Percentiles rank a stretch among this genome's conserved stretches.
These are phyloP conservation scores for Exophiala aquamarina DNA, from an alignment of 2,329 filamentous ascomycete genomes.

Conservation along the genomic window DNA sequence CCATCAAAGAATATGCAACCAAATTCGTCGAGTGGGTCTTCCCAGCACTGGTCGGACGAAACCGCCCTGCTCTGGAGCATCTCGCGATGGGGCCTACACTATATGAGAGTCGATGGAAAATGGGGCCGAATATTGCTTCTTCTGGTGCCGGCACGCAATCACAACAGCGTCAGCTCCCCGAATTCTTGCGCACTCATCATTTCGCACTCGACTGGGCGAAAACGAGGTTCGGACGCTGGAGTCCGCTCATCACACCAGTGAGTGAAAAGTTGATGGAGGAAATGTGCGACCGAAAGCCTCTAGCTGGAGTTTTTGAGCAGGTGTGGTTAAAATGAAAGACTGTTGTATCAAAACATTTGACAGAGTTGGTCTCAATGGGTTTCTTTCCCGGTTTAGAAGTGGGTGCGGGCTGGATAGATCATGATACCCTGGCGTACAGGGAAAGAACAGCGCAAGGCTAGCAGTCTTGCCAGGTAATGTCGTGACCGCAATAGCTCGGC, in stretches of 20 bases:
- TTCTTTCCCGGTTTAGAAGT: too few relatives aligned
- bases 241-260: conserved; percentile 26
- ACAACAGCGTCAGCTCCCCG: conserved; percentile 14
- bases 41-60: conserved; percentile 16
- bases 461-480: too few relatives aligned
- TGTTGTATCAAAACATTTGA: too few relatives aligned
- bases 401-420: too few relatives aligned
- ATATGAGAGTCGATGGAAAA: conserved; percentile 27
- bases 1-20: conserved; percentile 28
- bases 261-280: conserved; percentile 28
- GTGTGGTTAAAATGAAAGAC: conserved; percentile 27
- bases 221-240: conserved; percentile 29
- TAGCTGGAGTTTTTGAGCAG: conserved; percentile 28
- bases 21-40: conserved; percentile 30
- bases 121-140: not conserved
- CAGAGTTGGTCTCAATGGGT: too few relatives aligned
- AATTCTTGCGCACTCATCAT: conserved; percentile 28
- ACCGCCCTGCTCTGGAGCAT: conserved; percentile 21
- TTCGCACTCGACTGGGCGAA: conserved; percentile 28
- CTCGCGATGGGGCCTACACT: conserved; percentile 29
- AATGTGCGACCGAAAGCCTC: conserved; percentile 21
- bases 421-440: too few relatives aligned
- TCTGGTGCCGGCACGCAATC: not conserved
- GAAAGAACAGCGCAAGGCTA: too few relatives aligned
- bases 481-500: too few relatives aligned